Evolutionary conservation across 352 stramenopile genomes (phyloP).

Genomic region (Pythium phragmiticola): DNA sequence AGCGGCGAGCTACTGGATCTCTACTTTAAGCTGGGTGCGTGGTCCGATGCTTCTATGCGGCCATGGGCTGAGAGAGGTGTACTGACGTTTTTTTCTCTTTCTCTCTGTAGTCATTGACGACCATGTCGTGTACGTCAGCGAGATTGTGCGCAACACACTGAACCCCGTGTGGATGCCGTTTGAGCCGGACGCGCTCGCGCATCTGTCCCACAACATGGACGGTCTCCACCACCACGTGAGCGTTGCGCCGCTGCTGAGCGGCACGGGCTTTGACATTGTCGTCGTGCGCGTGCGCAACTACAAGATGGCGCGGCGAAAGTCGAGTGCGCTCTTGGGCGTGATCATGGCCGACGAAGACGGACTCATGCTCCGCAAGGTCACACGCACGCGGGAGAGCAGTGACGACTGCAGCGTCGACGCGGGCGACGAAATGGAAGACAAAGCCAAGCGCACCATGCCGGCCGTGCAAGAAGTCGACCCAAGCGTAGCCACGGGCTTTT

Average conservation of each 20-base stretch:
- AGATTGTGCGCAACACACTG: constrained; percentile 64
- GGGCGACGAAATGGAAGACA: constrained; percentile 5
- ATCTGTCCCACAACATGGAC: constrained; percentile 25
- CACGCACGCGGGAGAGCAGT: background rate
- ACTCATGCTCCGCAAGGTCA: constrained; percentile 25
- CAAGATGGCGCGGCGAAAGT: constrained; percentile 51
- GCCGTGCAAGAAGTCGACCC: constrained; percentile 3
- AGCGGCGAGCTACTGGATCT: constrained; percentile 59
- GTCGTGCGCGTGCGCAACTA: constrained; percentile 62
- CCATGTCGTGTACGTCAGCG: constrained; percentile 71
- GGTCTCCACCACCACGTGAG: constrained; percentile 30
- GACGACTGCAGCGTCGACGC: background rate
- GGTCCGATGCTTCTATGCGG: too few relatives aligned
- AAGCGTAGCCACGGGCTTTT: constrained; percentile 19
- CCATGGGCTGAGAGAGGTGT: background rate
- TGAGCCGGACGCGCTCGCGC: constrained; percentile 40
- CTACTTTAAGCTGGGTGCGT: constrained; percentile 75
- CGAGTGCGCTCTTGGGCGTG: constrained; percentile 38
- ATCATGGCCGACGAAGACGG: constrained; percentile 50
- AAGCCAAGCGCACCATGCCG: background rate
- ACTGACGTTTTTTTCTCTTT: background rate
- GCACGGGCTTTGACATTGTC: constrained; percentile 63
- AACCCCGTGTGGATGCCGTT: constrained; percentile 86
- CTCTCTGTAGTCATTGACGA: constrained; percentile 51
- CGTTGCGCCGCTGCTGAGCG: constrained; percentile 40